Evolutionary conservation across 1,284 basidiomycete species (phyloP), one percentile per base, ranked within the genome.

Genomic region (Phellinidium pouzarii): DNA sequence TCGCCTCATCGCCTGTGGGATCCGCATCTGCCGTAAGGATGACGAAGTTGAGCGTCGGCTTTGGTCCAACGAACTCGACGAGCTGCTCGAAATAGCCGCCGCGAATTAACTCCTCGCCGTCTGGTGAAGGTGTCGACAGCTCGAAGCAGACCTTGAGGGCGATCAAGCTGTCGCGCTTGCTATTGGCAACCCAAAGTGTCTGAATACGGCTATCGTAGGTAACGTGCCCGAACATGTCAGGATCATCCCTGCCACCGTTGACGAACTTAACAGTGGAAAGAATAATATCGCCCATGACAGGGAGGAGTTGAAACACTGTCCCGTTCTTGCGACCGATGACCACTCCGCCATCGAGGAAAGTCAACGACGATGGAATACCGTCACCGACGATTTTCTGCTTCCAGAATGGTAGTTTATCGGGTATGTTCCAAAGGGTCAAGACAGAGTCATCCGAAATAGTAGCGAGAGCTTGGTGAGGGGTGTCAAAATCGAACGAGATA

Each of bases 151-250:
- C 73, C 64, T 79, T 86, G 63, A 89, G 73, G 12, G 85, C 88
- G 42, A 91, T 79, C 68, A 91, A 74, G 64, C 87, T 90, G 53
- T 90, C 85, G 17, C 88, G 78, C 36, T 85, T 80, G 64, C 80
- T 87, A 65, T 90, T 90, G 50, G 87, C 86, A 25, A 91, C 75
- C 88, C 88, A 91, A 14, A 91, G 71, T 0, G 87, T 89, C 67
- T 86, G 83, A 54, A 90, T 87, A 45, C 86, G 72, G 0, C 84
- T 75, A 67, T 91, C 87, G 62, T 91, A 90, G 62, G 79, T 84
- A 59, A 84, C 78, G 61, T 91, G 88, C 12, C 87, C 86, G 65
- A 89, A 91, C 87, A 91, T 90, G 5, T 87, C 84, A 11, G 72
- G 72, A 59, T 89, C 87, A 26, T 89, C 77, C 56, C 75, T 74